These are phyloP conservation scores for Deinandra increscens DNA, from an alignment of 129 eudicot species.

Conservation along the genomic window DNA sequence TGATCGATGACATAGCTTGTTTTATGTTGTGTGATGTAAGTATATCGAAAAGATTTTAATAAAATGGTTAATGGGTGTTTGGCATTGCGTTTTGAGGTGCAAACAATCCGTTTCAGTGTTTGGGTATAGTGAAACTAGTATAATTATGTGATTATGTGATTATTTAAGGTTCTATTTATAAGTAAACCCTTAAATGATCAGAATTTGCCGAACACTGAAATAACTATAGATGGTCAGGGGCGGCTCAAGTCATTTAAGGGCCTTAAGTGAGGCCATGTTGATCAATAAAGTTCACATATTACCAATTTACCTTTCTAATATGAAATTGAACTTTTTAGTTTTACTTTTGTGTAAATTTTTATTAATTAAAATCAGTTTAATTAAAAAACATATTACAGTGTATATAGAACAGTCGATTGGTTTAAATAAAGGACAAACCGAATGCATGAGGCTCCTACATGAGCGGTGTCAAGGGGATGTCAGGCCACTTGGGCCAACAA, in stretches of 20 bases:
- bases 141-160: neutral
- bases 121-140: neutral
- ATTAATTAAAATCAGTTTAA: neutral
- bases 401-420: neutral
- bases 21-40: neutral
- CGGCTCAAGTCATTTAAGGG: neutral
- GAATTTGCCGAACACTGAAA: neutral
- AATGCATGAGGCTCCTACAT: no score
- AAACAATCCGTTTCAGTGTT: neutral
- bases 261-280: neutral
- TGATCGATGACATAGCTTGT: constrained; percentile 25
- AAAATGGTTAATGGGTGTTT: neutral
- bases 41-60: neutral
- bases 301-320: neutral
- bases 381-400: neutral
- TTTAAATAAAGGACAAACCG: no score
- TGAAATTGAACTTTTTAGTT: neutral
- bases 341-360: neutral
- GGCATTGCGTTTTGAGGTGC: neutral
- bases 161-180: neutral
- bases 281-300: neutral
- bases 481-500: no score
- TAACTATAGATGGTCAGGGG: neutral
- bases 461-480: no score
- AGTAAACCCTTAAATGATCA: neutral